These are phyloP conservation scores for Amanita subjunquillea DNA, from an alignment of 768 basidiomycete species.

Conservation along the genomic window DNA sequence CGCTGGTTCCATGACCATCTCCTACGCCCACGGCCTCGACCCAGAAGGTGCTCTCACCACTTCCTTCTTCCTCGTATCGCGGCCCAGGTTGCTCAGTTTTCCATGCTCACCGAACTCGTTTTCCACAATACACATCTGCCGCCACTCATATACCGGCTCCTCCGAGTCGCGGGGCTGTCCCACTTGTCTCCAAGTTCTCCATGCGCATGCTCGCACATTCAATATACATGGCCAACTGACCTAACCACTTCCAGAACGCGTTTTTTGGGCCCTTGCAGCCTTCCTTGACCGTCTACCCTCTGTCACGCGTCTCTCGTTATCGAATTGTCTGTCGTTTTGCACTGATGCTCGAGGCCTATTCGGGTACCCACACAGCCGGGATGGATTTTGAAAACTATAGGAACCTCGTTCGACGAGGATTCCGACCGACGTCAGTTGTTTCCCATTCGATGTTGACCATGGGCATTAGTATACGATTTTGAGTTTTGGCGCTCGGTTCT, in stretches of 20 bases:
- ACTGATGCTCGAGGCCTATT: constrained; percentile 8
- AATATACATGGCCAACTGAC: constrained; percentile 11
- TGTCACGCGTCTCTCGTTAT: constrained; percentile 10
- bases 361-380: constrained; percentile 10
- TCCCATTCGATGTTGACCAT: not conserved
- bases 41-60: not conserved
- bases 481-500: constrained; percentile 32
- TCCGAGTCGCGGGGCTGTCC: constrained; percentile 17
- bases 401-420: constrained; percentile 14
- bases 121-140: constrained; percentile 28
- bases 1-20: not conserved
- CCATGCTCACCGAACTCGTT: constrained; percentile 24
- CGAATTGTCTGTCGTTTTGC: constrained; percentile 9
- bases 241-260: constrained; percentile 3
- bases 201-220: constrained; percentile 14
- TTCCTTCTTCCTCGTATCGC: not conserved
- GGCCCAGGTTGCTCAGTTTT: constrained; percentile 12
- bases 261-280: constrained; percentile 8
- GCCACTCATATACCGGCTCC: constrained; percentile 19
- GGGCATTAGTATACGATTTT: constrained; percentile 26
- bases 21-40: not conserved
- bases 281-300: constrained; percentile 10
- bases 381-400: constrained; percentile 7
- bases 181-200: constrained; percentile 10
- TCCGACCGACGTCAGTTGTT: constrained; percentile 29